Percentiles rank a stretch among this genome's conserved stretches.
Conservation (phyloP, 495 filamentous ascomycete genomes). For the Talaromyces nanjingensis region DNA sequence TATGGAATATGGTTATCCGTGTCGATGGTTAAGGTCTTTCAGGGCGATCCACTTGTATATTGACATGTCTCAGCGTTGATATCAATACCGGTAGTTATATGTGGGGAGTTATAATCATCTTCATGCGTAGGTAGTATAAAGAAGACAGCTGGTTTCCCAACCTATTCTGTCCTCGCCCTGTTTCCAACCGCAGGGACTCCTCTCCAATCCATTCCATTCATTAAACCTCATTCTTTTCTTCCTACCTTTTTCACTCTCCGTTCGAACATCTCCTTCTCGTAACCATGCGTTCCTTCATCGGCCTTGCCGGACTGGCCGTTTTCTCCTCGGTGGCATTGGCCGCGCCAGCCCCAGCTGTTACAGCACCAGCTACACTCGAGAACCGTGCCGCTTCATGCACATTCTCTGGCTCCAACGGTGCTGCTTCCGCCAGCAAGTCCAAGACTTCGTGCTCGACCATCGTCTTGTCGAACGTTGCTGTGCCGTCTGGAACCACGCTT, state of each 20-base stretch:
- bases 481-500: constrained; percentile 47
- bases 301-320: constrained; percentile 1
- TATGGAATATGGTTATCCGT: background rate
- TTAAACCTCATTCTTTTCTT: background rate
- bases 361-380: background rate
- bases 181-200: background rate
- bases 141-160: background rate
- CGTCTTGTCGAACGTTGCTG: constrained; percentile 37
- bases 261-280: background rate
- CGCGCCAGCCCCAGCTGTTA: background rate
- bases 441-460: constrained; percentile 46
- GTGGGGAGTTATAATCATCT: background rate
- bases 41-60: background rate
- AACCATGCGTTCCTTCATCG: constrained; percentile 2
- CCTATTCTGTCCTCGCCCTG: background rate
- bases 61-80: background rate
- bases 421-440: constrained; percentile 33
- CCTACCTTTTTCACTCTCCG: background rate
- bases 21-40: background rate
- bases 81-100: background rate
- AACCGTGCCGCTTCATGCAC: constrained; percentile 28
- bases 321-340: background rate
- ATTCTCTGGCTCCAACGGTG: constrained; percentile 39
- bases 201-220: background rate
- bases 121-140: background rate